Base-by-base conservation (phyloP, 306 rosid genomes). In the Medicago ruthenica region DNA sequence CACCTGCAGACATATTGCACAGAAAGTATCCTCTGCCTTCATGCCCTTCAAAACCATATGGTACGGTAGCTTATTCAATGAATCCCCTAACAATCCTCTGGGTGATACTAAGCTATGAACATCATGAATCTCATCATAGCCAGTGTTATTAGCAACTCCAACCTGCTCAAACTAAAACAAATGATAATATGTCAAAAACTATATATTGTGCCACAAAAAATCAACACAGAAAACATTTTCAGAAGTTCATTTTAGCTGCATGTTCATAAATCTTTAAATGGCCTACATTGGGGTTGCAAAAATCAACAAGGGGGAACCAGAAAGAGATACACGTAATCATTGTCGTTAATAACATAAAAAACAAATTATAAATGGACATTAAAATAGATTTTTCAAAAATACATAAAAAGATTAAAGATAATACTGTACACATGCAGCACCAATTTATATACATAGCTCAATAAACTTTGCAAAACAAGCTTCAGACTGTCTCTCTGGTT, bases 1-100 rank as follows among this genome's bases (percentile, higher is more conserved):
- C 54, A 92, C 97, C 96, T 92, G 97, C 84, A 92, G 81, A 80
- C 96, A 92, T 86, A 89, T 88, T 10, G 90, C 50, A 74, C 97
- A 92, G 57, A 83, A 81, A 79, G 83, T 62, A 75, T 72, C 70
- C 40, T 83, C 93, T 31, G 83, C 63, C 76, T 80, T 79, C 81
- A 53, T 84, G 70, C 79, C 93, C 82, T 87, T 81, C 63, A 64
- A 16, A 72, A 88, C 71, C 65, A 76, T 83, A 76, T 88, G 92
- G 47, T 80, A 82, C 1, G 96, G 97, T 57, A 92, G 71, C 69
- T 76, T 89, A 79, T 80, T 76, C 81, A 92, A 76, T 7, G 82
- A 79, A 79, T 92, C 89, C 62, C 83, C 80, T 41, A 96, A 84
- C 79, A 92, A 57, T 66, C 96, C 93, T 82, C 82, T 80, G 11